Evolutionary conservation across 345 rosid genomes (phyloP).

Genomic region (Aurinia saxatilis): DNA sequence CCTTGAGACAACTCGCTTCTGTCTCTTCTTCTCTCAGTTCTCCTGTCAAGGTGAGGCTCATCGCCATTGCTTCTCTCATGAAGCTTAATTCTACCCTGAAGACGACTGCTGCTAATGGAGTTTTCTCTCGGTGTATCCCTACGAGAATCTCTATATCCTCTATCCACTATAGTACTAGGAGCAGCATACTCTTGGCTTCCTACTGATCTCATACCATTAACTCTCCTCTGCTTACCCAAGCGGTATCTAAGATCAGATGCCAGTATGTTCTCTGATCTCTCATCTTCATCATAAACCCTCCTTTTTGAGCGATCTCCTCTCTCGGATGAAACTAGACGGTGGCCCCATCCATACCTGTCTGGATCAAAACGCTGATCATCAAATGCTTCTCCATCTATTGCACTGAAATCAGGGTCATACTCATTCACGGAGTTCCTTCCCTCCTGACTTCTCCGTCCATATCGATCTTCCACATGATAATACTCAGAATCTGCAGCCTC

Average conservation of each 20-base stretch:
- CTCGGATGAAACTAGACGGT: conserved; percentile 46
- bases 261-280: conserved; percentile 39
- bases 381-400: conserved; percentile 39
- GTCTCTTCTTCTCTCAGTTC: conserved; percentile 42
- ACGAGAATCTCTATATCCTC: conserved; percentile 36
- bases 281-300: conserved; percentile 39
- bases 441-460: conserved; percentile 51
- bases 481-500: conserved; percentile 62
- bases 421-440: conserved; percentile 53
- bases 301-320: conserved; percentile 45
- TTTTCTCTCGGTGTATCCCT: conserved; percentile 44
- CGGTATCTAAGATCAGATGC: conserved; percentile 66
- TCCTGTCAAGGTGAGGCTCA: conserved; percentile 41
- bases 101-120: conserved; percentile 48
- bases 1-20: conserved; percentile 44
- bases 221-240: conserved; percentile 62
- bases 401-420: conserved; percentile 48
- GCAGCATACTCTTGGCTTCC: conserved; percentile 48
- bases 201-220: conserved; percentile 57
- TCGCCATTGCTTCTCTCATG: conserved; percentile 40
- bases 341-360: conserved; percentile 54
- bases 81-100: conserved; percentile 81
- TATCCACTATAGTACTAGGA: conserved; percentile 32
- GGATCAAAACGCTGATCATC: conserved; percentile 41
- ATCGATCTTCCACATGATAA: conserved; percentile 65